Conservation (phyloP, 129 eudicot species). For the Chrysanthemum lavandulifolium region DNA sequence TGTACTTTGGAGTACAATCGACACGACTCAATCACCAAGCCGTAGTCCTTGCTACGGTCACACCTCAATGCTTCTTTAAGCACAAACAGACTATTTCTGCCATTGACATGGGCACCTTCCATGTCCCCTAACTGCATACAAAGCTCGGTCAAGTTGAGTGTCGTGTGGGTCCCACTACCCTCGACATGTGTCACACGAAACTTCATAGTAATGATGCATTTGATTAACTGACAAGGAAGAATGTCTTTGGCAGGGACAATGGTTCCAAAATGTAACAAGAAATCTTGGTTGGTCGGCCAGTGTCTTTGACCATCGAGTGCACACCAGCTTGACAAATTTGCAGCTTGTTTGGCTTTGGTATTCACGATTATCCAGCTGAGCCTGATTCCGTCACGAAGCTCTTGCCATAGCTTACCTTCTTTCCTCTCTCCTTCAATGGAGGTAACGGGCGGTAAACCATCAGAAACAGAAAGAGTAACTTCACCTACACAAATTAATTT, state of each 20-base stretch:
- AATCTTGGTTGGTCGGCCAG: constrained; percentile 86
- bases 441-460: constrained; percentile 60
- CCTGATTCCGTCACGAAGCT: constrained; percentile 61
- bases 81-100: constrained; percentile 76
- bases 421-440: constrained; percentile 81
- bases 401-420: constrained; percentile 89
- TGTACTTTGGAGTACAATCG: constrained; percentile 57
- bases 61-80: constrained; percentile 73
- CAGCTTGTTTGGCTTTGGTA: constrained; percentile 68
- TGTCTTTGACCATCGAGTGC: constrained; percentile 88
- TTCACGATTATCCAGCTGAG: constrained; percentile 93
- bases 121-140: constrained; percentile 88
- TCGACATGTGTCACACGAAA: constrained; percentile 42
- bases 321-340: constrained; percentile 84
- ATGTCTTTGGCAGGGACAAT: constrained; percentile 73
- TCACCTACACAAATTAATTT: constrained; percentile 31
- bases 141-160: constrained; percentile 57
- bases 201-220: constrained; percentile 73
- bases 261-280: constrained; percentile 75
- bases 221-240: constrained; percentile 66
- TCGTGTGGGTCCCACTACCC: constrained; percentile 33
- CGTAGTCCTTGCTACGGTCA: constrained; percentile 62
- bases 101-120: constrained; percentile 89
- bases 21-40: constrained; percentile 69
- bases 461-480: constrained; percentile 56